Base-by-base conservation (phyloP, 164 flowering plant species). In the Dillenia suffruticosa region DNA sequence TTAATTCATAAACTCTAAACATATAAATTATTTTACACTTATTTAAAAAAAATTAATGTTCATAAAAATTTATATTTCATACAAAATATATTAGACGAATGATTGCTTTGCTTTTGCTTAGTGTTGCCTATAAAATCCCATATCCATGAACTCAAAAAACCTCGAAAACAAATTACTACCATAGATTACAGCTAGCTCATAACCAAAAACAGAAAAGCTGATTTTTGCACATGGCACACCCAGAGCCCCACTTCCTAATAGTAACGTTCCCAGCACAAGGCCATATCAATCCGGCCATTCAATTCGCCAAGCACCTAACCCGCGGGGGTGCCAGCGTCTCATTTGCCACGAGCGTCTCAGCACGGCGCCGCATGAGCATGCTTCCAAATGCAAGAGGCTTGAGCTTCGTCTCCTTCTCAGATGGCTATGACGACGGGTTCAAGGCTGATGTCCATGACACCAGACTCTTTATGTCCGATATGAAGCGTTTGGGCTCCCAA, bases 201-300 rank as follows among this genome's bases (percentile, higher is more conserved):
- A 26, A 6, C 40, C 0, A 32, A 32, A 32, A 32, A 32, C 40
- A 32, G 7, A 6, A 32, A 32, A 32, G 40, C 40, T 32, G 40
- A 32, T 4, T 26, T 26, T 32, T 32, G 40, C 40, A 32, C 40
- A 32, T 32, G 40, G 40, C 40, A 32, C 40, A 32, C 6, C 40
- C 40, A 7, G 40, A 63, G 9, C 75, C 54, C 9, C 85, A 73
- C 63, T 51, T 82, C 64, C 69, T 84, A 7, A 15, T 84, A 2
- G 63, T 80, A 2, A 58, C 84, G 12, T 82, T 59, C 15, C 77
- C 84, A 0, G 71, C 73, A 0, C 87, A 79, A 56, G 82, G 87
- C 63, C 80, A 76, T 64, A 63, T 82, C 47, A 86, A 84, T 65
- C 88, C 88, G 0, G 5, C 68, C 44, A 85, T 86, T 24, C 83